phyloP scores from a whole-genome alignment of 129 eudicot species.

The Glebionis coronaria region DNA sequence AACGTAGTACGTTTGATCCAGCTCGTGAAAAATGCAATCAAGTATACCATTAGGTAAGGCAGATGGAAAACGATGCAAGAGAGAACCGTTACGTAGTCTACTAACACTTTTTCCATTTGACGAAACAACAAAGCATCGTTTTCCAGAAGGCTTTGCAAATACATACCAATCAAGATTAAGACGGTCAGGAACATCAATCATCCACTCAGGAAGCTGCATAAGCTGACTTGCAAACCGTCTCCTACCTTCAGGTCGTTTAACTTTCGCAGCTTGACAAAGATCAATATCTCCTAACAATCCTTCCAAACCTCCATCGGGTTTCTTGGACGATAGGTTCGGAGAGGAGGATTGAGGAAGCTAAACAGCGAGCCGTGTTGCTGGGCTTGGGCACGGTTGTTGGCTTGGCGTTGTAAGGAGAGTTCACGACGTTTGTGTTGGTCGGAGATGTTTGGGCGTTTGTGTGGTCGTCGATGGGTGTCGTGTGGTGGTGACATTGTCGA shows the following conservation, averaged over 20 bases:
- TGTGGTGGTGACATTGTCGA: slow-evolving; percentile 75
- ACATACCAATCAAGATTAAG: slow-evolving; percentile 66
- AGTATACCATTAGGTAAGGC: slow-evolving; percentile 88
- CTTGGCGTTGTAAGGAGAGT: slow-evolving; percentile 67
- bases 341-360: slow-evolving; percentile 78
- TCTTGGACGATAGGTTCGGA: slow-evolving; percentile 36
- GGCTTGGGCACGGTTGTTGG: slow-evolving; percentile 70
- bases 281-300: slow-evolving; percentile 37
- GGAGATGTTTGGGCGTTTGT: slow-evolving; percentile 76
- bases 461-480: slow-evolving; percentile 83
- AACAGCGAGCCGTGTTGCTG: slow-evolving; percentile 79
- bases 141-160: no score
- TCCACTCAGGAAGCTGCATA: slow-evolving; percentile 99
- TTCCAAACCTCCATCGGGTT: slow-evolving; percentile 31
- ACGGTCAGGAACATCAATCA: slow-evolving; percentile 90
- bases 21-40: slow-evolving; percentile 95
- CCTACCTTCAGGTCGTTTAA: slow-evolving; percentile 75
- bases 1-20: no score
- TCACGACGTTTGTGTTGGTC: slow-evolving; percentile 95
- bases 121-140: no score
- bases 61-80: no score
- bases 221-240: slow-evolving; percentile 88
- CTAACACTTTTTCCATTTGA: no score
- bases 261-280: slow-evolving; percentile 61
- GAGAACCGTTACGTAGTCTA: no score